These are phyloP conservation scores for Pneumocystis oryctolagi DNA, from an alignment of 1,139 yeast species.

Conservation along the genomic window DNA sequence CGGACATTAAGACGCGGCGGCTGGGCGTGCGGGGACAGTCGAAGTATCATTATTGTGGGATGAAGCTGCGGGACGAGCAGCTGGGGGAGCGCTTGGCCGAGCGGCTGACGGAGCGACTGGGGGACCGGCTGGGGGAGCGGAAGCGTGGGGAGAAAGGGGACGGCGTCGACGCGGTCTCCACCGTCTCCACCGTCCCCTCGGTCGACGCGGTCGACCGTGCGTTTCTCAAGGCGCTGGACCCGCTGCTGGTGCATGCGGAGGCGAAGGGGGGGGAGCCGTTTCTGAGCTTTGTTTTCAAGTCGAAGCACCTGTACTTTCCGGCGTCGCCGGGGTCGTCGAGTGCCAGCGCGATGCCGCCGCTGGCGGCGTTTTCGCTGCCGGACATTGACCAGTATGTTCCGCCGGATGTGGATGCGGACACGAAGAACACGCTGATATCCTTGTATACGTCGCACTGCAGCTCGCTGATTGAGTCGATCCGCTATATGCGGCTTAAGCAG, in stretches of 20 bases:
- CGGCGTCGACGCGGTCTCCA: no score
- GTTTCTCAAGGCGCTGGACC: neutral
- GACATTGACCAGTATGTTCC: constrained; percentile 19
- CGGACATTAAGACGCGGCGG: constrained; percentile 64
- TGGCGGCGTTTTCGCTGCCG: constrained; percentile 13
- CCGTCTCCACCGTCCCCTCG: no score
- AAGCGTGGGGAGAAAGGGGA: neutral
- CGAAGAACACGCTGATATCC: constrained; percentile 46
- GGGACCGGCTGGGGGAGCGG: constrained; percentile 13
- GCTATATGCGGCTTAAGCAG: constrained; percentile 50
- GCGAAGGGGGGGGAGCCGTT: constrained; percentile 1
- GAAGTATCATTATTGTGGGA: constrained; percentile 82
- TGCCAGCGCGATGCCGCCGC: constrained; percentile 5
- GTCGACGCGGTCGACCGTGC: no score
- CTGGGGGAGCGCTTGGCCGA: constrained; percentile 14
- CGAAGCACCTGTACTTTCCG: constrained; percentile 5
- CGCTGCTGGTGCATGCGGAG: constrained; percentile 1
- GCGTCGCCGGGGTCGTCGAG: constrained; percentile 1
- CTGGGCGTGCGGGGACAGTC: constrained; percentile 81
- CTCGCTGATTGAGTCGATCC: constrained; percentile 45
- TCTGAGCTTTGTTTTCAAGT: constrained; percentile 1
- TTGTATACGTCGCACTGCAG: constrained; percentile 51
- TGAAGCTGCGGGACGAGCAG: constrained; percentile 50
- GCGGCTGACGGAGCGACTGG: constrained; percentile 37
- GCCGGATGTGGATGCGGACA: constrained; percentile 38